Percentiles rank a stretch among this genome's conserved stretches.
These are phyloP conservation scores for Aspergillus sp. DNA, from an alignment of 2,329 filamentous ascomycete species.

Conservation along the genomic window DNA sequence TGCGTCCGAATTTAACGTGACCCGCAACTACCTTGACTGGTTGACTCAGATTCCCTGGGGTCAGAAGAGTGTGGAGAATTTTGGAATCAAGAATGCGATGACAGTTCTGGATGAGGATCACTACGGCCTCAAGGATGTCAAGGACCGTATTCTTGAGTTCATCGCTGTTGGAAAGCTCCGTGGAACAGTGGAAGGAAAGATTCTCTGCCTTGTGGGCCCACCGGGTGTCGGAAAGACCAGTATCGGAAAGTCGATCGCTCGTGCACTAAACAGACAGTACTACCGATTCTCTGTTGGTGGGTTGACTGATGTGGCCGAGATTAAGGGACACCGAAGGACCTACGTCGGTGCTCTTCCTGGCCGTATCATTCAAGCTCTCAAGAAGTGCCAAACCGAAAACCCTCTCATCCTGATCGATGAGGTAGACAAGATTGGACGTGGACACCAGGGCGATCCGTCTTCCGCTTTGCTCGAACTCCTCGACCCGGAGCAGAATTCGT, in stretches of 20 bases:
- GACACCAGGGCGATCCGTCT: conserved; percentile 93
- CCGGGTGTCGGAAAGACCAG: conserved; percentile 98
- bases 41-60: conserved; percentile 98
- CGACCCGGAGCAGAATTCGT: conserved; percentile 94
- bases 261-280: conserved; percentile 91
- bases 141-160: conserved; percentile 96
- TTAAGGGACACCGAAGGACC: conserved; percentile 94
- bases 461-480: conserved; percentile 90
- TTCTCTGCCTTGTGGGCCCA: conserved; percentile 93
- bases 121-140: conserved; percentile 94
- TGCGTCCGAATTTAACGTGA: conserved; percentile 97
- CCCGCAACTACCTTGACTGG: conserved; percentile 97
- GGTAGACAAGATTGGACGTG: conserved; percentile 94
- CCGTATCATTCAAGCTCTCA: conserved; percentile 94
- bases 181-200: conserved; percentile 96
- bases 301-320: conserved; percentile 94
- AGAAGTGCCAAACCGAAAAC: conserved; percentile 99
- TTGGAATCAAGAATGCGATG: conserved; percentile 87
- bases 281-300: conserved; percentile 98
- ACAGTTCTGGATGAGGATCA: conserved; percentile 93
- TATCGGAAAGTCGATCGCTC: conserved; percentile 95
- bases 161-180: conserved; percentile 96
- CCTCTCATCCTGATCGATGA: conserved; percentile 95
- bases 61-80: conserved; percentile 91
- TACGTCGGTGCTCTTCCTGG: conserved; percentile 95